Conservation (phyloP, 805 yeast species). For the Suhomyces vadensis region DNA sequence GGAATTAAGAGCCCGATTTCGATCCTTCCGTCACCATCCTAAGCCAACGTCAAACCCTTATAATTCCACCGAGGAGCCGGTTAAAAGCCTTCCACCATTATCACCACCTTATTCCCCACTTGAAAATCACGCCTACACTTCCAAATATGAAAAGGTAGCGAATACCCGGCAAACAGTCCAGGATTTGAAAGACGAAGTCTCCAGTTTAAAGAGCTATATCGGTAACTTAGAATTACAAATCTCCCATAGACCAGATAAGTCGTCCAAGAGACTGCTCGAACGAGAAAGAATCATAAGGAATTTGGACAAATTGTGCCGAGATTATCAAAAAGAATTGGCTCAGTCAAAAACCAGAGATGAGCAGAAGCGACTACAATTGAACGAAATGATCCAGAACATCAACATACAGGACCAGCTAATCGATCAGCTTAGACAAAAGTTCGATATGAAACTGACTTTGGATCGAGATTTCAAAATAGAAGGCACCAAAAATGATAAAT, state of each 20-base stretch:
- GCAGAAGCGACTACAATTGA: slow-evolving; percentile 17
- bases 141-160: background rate
- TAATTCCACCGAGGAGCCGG: background rate
- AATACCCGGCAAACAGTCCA: slow-evolving; percentile 10
- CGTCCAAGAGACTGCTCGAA: slow-evolving; percentile 12
- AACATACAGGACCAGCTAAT: slow-evolving; percentile 25
- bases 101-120: slow-evolving; percentile 9
- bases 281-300: slow-evolving; percentile 19
- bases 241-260: slow-evolving; percentile 4
- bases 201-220: slow-evolving; percentile 18
- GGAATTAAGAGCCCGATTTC: slow-evolving; percentile 1
- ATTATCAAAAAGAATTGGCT: slow-evolving; percentile 9
- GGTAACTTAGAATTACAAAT: slow-evolving; percentile 18
- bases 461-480: background rate
- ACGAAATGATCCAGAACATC: slow-evolving; percentile 16
- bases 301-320: slow-evolving; percentile 16
- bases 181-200: slow-evolving; percentile 20
- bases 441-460: background rate
- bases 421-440: background rate
- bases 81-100: background rate
- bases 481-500: slow-evolving; percentile 12
- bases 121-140: slow-evolving; percentile 7
- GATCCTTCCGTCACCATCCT: background rate
- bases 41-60: background rate
- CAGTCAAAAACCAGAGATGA: slow-evolving; percentile 5